Conservation (phyloP, 306 rosid genomes). For the Casuarina equisetifolia region DNA sequence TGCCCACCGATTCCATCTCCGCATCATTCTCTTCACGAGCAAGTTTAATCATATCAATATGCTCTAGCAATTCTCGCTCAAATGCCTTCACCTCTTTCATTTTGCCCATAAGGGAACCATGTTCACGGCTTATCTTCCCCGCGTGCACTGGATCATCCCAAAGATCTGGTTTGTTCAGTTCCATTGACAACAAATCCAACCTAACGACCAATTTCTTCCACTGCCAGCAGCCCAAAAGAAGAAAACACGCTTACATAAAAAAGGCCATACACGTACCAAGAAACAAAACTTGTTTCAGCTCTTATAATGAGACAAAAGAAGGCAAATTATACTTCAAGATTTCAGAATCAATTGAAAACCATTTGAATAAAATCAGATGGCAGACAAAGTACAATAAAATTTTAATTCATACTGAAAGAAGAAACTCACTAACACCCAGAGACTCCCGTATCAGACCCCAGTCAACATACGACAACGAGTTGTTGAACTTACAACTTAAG, state of each 20-base stretch:
- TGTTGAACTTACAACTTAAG: neutral
- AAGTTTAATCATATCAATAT: constrained; percentile 88
- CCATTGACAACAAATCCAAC: constrained; percentile 57
- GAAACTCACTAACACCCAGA: neutral
- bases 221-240: constrained; percentile 43
- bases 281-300: neutral
- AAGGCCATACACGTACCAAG: neutral
- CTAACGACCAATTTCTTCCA: constrained; percentile 80
- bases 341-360: constrained; percentile 3
- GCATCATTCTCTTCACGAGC: constrained; percentile 77
- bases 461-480: neutral
- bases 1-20: constrained; percentile 95
- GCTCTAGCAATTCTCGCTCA: constrained; percentile 81
- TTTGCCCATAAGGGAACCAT: constrained; percentile 80
- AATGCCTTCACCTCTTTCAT: constrained; percentile 77
- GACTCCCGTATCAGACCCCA: neutral
- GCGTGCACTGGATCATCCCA: constrained; percentile 87
- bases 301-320: constrained; percentile 6
- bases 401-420: neutral
- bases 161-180: constrained; percentile 67
- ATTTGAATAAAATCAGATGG: neutral
- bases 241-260: constrained; percentile 6
- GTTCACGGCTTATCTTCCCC: constrained; percentile 77
- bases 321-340: neutral
- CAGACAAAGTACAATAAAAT: neutral